These are phyloP conservation scores for Puccinia hordei DNA, from an alignment of 1,284 basidiomycete species.

Conservation along the genomic window DNA sequence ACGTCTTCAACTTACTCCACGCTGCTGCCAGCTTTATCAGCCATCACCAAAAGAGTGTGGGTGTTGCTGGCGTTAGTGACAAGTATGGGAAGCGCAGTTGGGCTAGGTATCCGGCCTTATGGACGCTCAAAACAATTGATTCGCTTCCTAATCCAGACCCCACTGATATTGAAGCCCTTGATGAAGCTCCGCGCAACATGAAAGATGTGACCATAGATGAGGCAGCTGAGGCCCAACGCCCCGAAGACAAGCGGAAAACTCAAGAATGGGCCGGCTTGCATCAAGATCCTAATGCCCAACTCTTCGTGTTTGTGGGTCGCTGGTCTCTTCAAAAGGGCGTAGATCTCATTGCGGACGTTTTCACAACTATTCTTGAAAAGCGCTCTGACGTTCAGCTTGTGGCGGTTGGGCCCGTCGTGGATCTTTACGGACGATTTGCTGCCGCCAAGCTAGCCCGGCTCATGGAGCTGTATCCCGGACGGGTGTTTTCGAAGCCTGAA, in stretches of 20 bases:
- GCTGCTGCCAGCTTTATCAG: constrained; percentile 88
- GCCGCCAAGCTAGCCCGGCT: constrained; percentile 85
- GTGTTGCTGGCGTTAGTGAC: constrained; percentile 91
- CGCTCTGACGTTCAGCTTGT: constrained; percentile 80
- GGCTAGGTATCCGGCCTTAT: constrained; percentile 89
- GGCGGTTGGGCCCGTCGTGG: constrained; percentile 86
- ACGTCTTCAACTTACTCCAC: constrained; percentile 90
- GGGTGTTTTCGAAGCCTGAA: constrained; percentile 87
- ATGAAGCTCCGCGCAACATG: constrained; percentile 72
- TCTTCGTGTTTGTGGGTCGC: constrained; percentile 91
- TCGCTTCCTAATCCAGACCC: constrained; percentile 81
- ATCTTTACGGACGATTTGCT: constrained; percentile 87
- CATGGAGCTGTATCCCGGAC: constrained; percentile 91
- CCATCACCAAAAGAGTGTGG: constrained; percentile 83
- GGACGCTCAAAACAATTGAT: constrained; percentile 91
- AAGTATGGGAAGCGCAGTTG: constrained; percentile 92
- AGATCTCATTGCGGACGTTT: constrained; percentile 88
- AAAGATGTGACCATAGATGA: constrained; percentile 76
- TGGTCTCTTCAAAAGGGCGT: constrained; percentile 93
- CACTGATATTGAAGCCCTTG: constrained; percentile 85
- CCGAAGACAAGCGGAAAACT: constrained; percentile 82
- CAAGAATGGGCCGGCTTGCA: constrained; percentile 90
- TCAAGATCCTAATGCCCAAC: constrained; percentile 81
- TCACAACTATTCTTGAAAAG: constrained; percentile 84
- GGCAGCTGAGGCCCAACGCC: constrained; percentile 80